Evolutionary conservation across 2,329 filamentous ascomycete genomes (phyloP), one percentile per base, ranked within the genome.

Genomic region (Colletotrichum zoysiae): DNA sequence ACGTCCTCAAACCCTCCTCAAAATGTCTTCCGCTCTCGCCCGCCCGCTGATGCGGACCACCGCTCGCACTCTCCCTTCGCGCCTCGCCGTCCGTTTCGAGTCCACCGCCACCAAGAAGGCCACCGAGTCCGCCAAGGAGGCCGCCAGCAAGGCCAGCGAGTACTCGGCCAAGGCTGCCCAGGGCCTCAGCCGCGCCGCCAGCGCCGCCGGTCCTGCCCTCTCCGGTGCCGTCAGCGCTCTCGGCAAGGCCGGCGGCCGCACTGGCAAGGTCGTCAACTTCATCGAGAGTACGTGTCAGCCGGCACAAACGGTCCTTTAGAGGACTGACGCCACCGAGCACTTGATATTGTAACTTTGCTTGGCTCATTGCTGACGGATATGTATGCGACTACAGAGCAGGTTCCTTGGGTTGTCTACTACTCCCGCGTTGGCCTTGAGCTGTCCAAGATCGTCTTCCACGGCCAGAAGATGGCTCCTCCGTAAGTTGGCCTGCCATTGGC

Each of bases 381-480:
- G 66, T 71, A 64, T 74, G 66, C 42, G 51, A 61, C 44, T 76
- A 70, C 80, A 98, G 95, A 91, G 83, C 88, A 96, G 86, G 90
- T 95, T 77, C 96, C 96, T 77, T 91, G 91, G 74, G 92, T 95
- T 75, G 81, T 97, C 81, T 98, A 98, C 90, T 99, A 98, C 88
- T 91, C 92, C 79, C 93, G 91, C 82, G 95, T 98, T 80, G 93
- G 88, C 78, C 85, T 95, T 75, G 96, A 99, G 88, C 88, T 98
- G 73, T 89, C 89, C 81, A 97, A 93, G 89, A 88, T 98, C 77
- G 90, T 98, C 76, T 94, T 95, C 87, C 90, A 90, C 78, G 91
- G 91, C 82, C 95, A 95, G 85, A 93, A 93, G 86, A 98, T 99
- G 95, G 87, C 88, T 81, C 95, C 94, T 85, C 96, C 96, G 96